These are phyloP conservation scores for Insectozyma bohioensis DNA, from an alignment of 1,139 yeast species.

Conservation along the genomic window DNA sequence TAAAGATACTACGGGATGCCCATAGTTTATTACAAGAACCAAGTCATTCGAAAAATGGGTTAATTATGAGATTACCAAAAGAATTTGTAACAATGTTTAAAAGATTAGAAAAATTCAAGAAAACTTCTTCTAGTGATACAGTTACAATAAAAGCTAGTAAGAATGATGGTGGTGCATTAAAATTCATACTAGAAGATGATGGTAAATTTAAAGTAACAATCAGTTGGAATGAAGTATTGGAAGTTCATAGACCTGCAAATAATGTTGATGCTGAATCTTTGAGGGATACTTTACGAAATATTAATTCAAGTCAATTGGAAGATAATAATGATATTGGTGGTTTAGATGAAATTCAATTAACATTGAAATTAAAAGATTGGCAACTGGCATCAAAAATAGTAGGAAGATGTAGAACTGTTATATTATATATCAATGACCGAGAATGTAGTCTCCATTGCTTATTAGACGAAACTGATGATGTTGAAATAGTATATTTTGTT, in stretches of 20 bases:
- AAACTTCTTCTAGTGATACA: constrained; percentile 29
- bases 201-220: constrained; percentile 52
- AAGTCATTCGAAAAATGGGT: constrained; percentile 43
- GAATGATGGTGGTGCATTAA: constrained; percentile 39
- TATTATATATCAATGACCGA: constrained; percentile 47
- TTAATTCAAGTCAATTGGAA: constrained; percentile 5
- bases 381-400: constrained; percentile 53
- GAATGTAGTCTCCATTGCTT: constrained; percentile 57
- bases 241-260: constrained; percentile 29
- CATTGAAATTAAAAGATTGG: constrained; percentile 57
- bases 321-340: constrained; percentile 16
- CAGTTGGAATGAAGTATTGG: constrained; percentile 54
- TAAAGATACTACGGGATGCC: constrained; percentile 47
- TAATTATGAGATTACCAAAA: constrained; percentile 50
- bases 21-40: constrained; percentile 52
- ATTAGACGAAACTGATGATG: constrained; percentile 55
- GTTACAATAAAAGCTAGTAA: constrained; percentile 36
- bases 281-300: constrained; percentile 16
- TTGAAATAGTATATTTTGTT: constrained; percentile 55
- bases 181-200: constrained; percentile 54
- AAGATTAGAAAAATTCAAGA: constrained; percentile 57
- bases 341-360: constrained; percentile 34
- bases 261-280: constrained; percentile 22
- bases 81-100: constrained; percentile 49
- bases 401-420: constrained; percentile 52